phyloP scores from a whole-genome alignment of 345 rosid species.

The Limnanthes douglasii region DNA sequence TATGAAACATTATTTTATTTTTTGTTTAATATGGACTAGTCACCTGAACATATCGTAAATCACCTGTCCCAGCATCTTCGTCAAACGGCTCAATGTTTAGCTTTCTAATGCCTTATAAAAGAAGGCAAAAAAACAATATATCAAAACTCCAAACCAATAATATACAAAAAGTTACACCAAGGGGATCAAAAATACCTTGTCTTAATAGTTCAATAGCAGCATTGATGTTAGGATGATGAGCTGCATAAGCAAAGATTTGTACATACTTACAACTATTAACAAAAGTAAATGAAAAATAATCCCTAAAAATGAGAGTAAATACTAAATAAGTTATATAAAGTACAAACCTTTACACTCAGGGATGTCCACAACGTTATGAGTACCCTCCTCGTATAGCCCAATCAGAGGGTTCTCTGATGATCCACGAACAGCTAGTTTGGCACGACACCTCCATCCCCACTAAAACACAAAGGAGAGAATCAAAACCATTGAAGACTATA shows the following conservation, averaged over 20 bases:
- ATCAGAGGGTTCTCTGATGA: conserved; percentile 44
- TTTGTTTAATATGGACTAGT: conserved; percentile 2
- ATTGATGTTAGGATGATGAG: conserved; percentile 88
- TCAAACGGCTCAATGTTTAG: conserved; percentile 59
- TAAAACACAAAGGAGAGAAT: conserved; percentile 13
- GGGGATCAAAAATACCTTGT: conserved; percentile 28
- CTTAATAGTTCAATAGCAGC: conserved; percentile 65
- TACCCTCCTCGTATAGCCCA: conserved; percentile 82
- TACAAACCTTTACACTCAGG: conserved; percentile 64
- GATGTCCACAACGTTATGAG: conserved; percentile 73
- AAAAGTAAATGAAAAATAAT: neutral
- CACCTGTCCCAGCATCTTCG: conserved; percentile 78
- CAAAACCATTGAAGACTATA: conserved; percentile 3
- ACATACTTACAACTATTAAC: conserved; percentile 1
- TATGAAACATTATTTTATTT: too few relatives aligned
- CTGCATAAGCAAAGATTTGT: conserved; percentile 25
- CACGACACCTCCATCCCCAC: conserved; percentile 96
- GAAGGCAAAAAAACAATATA: neutral
- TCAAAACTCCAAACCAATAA: conserved; percentile 1
- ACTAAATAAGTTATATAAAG: neutral
- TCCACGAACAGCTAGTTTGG: conserved; percentile 89
- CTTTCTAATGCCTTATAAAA: conserved; percentile 39
- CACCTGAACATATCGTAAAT: conserved; percentile 89
- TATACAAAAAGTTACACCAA: neutral
- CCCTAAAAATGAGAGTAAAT: neutral